These are phyloP conservation scores for Fusarium graminum DNA, from an alignment of 2,329 filamentous ascomycete genomes.

Conservation along the genomic window DNA sequence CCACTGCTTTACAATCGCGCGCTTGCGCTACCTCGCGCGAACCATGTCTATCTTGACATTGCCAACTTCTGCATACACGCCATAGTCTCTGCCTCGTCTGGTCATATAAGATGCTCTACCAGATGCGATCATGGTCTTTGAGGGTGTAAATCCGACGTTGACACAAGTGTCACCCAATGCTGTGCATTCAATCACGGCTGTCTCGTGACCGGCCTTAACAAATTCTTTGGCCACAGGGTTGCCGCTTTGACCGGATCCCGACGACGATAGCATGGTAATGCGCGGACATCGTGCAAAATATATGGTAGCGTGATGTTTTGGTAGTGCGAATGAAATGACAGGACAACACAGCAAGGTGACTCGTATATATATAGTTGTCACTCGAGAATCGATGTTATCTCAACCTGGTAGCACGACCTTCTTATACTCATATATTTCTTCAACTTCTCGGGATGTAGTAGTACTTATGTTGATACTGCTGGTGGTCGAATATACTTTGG, in stretches of 20 bases:
- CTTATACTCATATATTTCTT: constrained; percentile 2
- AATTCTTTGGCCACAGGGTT: constrained; percentile 64
- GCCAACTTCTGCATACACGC: constrained; percentile 53
- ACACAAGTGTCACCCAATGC: constrained; percentile 67
- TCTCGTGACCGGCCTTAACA: constrained; percentile 58
- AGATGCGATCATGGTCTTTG: constrained; percentile 68
- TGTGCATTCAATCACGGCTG: constrained; percentile 61
- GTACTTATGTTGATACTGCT: constrained; percentile 14
- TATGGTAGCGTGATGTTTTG: constrained; percentile 1
- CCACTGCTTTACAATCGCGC: constrained; percentile 65
- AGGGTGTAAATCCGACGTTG: constrained; percentile 69
- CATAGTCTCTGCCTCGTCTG: constrained; percentile 59
- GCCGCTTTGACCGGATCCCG: constrained; percentile 66
- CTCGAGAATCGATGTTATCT: not conserved
- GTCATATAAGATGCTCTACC: constrained; percentile 63
- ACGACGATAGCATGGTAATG: constrained; percentile 58
- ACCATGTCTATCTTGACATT: constrained; percentile 60
- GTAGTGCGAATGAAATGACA: not conserved
- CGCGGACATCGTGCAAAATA: constrained; percentile 32
- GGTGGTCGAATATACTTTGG: constrained; percentile 23
- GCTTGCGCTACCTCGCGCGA: constrained; percentile 64
- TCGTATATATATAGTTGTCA: constrained; percentile 21
- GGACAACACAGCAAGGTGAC: constrained; percentile 5
- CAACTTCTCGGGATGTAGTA: not conserved
- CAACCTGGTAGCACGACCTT: constrained; percentile 1